Conservation (phyloP, 2,329 filamentous ascomycete species). For the Talaromyces albobiverticillius region DNA sequence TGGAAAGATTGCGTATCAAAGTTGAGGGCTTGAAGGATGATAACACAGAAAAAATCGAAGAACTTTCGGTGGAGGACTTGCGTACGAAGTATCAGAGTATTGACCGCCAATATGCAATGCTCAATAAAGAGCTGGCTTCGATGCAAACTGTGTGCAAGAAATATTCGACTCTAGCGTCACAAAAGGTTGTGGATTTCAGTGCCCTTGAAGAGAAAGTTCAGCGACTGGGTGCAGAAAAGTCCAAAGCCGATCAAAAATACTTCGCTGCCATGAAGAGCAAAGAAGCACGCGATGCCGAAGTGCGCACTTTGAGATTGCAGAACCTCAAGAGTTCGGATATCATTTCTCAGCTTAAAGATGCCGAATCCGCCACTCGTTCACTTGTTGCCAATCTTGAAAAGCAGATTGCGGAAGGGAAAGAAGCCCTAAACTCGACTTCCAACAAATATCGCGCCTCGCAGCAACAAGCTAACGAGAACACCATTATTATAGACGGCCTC, state of each 20-base stretch:
- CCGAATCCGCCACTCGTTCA: constrained; percentile 72
- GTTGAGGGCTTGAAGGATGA: constrained; percentile 47
- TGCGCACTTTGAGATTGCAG: constrained; percentile 74
- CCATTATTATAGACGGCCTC: constrained; percentile 67
- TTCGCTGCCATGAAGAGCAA: constrained; percentile 94
- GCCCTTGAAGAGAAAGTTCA: constrained; percentile 74
- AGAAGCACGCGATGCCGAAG: constrained; percentile 77
- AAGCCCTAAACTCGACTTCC: constrained; percentile 68
- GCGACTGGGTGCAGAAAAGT: constrained; percentile 78
- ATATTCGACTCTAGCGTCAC: constrained; percentile 76
- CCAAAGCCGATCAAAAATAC: constrained; percentile 96
- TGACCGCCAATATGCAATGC: constrained; percentile 74
- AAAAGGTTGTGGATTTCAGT: constrained; percentile 77
- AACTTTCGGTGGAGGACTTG: constrained; percentile 67
- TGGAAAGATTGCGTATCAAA: constrained; percentile 65
- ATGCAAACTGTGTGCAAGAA: constrained; percentile 92
- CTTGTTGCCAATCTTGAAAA: constrained; percentile 85
- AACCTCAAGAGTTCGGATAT: constrained; percentile 91
- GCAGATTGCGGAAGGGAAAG: constrained; percentile 78
- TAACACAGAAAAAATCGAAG: constrained; percentile 49
- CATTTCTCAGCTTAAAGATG: constrained; percentile 87
- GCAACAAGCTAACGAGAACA: constrained; percentile 66
- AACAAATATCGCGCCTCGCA: constrained; percentile 74
- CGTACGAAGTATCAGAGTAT: constrained; percentile 70
- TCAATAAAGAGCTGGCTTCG: constrained; percentile 82